Evolutionary conservation across 306 rosid genomes (phyloP), one percentile per base, ranked within the genome.

Genomic region (Pyrus communis): DNA sequence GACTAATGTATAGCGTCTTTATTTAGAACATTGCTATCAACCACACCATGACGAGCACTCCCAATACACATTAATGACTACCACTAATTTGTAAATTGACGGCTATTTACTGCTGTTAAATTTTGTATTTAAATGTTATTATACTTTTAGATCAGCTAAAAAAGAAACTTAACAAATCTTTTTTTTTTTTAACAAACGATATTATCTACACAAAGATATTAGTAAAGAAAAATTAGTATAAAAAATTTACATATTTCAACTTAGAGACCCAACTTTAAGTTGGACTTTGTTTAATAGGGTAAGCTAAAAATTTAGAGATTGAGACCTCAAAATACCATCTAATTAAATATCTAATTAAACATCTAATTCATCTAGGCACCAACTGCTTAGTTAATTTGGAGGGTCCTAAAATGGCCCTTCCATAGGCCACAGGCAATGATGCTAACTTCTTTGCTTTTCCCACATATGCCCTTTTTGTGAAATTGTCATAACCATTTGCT

Each of bases 401-500:
- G 11, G 95, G 84, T 5, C 85, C 84, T 60, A 88, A 31, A 54
- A 87, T 28, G 57, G 99, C 95, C 75, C 80, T 84, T 33, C 90
- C 93, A 83, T 89, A 92, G 21, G 99, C 97, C 27, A 80, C 66
- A 31, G 99, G 97, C 52, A 92, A 86, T 68, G 96, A 87, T 3
- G 86, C 40, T 19, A 92, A 79, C 79, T 92, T 92, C 82, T 90
- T 92, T 28, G 85, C 85, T 83, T 89, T 92, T 42, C 96, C 91
- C 3, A 90, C 97, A 72, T 89, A 92, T 72, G 97, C 97, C 54
- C 97, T 82, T 84, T 90, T 89, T 14, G 96, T 95, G 85, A 95
- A 92, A 85, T 90, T 95, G 77, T 95, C 89, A 52, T 90, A 95
- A 49, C 91, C 98, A 83, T 95, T 95, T 55, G 98, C 97, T 85